Evolutionary conservation across 208 protist species (phyloP), one percentile per base, ranked within the genome.

Genomic region (Leishmania tarentolae): DNA sequence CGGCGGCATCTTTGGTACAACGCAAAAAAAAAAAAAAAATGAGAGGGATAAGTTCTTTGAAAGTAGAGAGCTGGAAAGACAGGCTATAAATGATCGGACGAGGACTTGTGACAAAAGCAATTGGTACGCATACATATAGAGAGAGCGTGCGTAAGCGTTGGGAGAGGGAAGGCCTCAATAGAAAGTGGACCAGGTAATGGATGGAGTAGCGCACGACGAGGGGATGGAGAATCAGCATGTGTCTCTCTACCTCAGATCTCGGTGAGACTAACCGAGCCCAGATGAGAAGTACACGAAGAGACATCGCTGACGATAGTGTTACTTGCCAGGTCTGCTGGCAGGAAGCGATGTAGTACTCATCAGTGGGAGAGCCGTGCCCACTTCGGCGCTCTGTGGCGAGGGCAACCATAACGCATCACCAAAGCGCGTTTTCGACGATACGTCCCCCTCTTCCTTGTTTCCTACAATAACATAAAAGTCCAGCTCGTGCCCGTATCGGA

Each of bases 1-100:
- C 44, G 79, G 76, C 70, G 89, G 83, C 89, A 92, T 93, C 11
- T 57, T 77, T 7, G 35, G 31, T 19, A 37, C 28, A 46, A 2
- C 7, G 15, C 15, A 52, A 24, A 61, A 50, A 79, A 76, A 15
- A 52, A 53, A 47, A 56, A 42, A 42, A 40, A 44, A 31, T 17
- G 35, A 24, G 24, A 19, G 21, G 40, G 17, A 17, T 35, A 17
- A 77, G 31, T 76, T 8, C 7, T 68, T 40, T 79, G 21, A 52
- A 79, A 15, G 40, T 46, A 46, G 44, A 70, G 15, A 75, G 40
- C 9, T 44, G 69, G 56, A 74, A 72, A n/a, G 37, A 83, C 19
- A 78, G 70, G 17, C 42, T 69, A 21, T 72, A 19, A 47, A 50
- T 63, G 13, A 78, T 35, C 8, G 66, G 71, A 24, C n/a, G n/a